Evolutionary conservation across 1,284 basidiomycete genomes (phyloP), one percentile per base, ranked within the genome.

Genomic region (Coniferiporia weirii): DNA sequence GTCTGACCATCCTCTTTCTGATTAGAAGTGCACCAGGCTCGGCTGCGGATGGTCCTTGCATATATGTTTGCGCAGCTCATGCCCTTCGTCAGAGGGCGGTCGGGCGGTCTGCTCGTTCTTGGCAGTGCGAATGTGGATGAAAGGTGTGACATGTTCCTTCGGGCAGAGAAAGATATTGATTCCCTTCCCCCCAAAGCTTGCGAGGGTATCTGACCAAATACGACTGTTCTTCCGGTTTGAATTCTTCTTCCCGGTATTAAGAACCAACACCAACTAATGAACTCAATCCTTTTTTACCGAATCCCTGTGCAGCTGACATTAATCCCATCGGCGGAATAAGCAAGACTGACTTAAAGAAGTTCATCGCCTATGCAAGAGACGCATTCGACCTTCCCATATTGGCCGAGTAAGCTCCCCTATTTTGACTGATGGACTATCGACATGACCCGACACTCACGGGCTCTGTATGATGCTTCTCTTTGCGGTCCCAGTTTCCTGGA

Each of bases 101-200:
- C 75, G 52, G 96, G 97, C 7, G 92, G 94, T 1, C 73, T 99
- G 32, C 83, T 99, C 32, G 97, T 99, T 0, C 80, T 99, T 9
- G 96, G 97, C 4, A 95, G 92, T 64, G 95, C 97, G 19, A 99
- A 99, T 69, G 97, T 99, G 8, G 97, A 99, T 69, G 97, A 99
- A 76, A 95, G 91, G 89, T 89, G 61, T 43, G 71, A 63, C 45
- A 22, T 36, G 32, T 17, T 40, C 19, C 13, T 55, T 19, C 9
- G n/a, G 27, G 15, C 22, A n/a, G 17, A n/a, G 43, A 22, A 49
- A 22, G 34, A 52, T 48, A 10, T 9, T 40, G 27, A 43, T 17
- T 45, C 32, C 58, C 51, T 34, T 49, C 20, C 15, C 27, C 43
- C 1, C 17, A 45, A 60, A 94, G 93, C 74, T 79, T 99, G 61